These are phyloP conservation scores for Arctostaphylos glauca DNA, from an alignment of 148 eudicot genomes.

Conservation along the genomic window DNA sequence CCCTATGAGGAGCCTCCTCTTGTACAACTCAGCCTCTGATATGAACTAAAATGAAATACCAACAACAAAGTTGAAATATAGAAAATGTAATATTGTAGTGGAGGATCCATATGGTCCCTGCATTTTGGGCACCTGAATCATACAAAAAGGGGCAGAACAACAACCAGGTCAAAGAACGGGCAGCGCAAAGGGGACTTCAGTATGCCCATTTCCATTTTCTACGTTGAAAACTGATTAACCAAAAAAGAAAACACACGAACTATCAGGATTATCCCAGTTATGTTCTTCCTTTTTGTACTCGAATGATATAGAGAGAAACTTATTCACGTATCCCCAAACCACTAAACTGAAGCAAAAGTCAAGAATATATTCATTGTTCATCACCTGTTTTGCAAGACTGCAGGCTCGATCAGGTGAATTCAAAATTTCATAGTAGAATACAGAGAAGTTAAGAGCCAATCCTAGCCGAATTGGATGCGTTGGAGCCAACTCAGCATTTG, in stretches of 20 bases:
- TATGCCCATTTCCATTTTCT: not conserved
- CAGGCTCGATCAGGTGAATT: conserved; percentile 28
- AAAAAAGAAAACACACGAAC: not conserved
- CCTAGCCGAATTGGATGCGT: conserved; percentile 25
- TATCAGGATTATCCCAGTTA: not conserved
- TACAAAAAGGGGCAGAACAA: not conserved
- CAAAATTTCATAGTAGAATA: conserved; percentile 21
- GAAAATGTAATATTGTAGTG: too few species aligned
- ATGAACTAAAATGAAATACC: too few species aligned
- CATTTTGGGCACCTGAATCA: not conserved
- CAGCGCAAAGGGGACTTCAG: not conserved
- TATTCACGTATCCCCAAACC: not conserved
- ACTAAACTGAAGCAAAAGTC: not conserved
- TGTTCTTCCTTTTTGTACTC: not conserved
- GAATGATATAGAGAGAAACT: not conserved
- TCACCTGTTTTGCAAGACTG: conserved; percentile 33
- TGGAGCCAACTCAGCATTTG: conserved; percentile 19
- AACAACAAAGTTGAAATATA: too few species aligned
- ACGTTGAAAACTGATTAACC: too few species aligned
- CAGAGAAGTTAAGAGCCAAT: conserved; percentile 20
- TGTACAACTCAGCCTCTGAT: too few species aligned
- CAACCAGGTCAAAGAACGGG: not conserved
- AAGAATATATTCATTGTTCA: not conserved
- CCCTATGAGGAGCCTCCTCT: too few species aligned
- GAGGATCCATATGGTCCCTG: not conserved